phyloP scores from a whole-genome alignment of 1,139 yeast genomes.

The Candida pseudoviswanathii region DNA sequence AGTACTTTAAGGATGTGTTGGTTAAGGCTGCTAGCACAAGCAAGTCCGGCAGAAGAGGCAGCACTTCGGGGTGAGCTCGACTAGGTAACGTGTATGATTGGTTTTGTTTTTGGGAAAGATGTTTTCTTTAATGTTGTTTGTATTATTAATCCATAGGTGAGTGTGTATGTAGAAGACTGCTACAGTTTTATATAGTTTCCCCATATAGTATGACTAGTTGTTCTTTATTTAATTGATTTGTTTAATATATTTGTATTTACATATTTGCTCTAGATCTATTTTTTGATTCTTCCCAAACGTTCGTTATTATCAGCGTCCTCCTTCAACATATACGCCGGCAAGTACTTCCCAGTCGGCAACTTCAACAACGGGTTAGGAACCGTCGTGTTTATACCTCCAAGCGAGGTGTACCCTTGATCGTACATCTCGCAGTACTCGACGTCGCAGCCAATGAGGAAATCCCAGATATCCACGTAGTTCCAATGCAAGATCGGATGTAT shows the following conservation, averaged over 20 bases:
- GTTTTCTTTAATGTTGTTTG: background rate
- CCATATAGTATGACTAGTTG: background rate
- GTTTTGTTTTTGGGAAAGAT: background rate
- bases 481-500: constrained; percentile 84
- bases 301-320: constrained; percentile 64
- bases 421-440: constrained; percentile 69
- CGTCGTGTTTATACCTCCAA: constrained; percentile 75
- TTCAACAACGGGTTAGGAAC: constrained; percentile 62
- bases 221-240: background rate
- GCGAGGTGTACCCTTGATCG: constrained; percentile 77
- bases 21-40: constrained; percentile 32
- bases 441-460: constrained; percentile 50
- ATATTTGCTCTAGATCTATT: constrained; percentile 6
- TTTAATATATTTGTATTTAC: background rate
- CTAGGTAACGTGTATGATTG: background rate
- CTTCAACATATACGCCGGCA: constrained; percentile 66
- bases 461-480: constrained; percentile 82
- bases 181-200: background rate
- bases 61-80: constrained; percentile 12
- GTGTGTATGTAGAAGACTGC: background rate
- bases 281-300: constrained; percentile 34
- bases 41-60: constrained; percentile 25
- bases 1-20: constrained; percentile 42
- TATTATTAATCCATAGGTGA: constrained; percentile 1
- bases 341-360: constrained; percentile 30